These are phyloP conservation scores for Pseudofabraea citricarpa DNA, from an alignment of 2,329 filamentous ascomycete species.

Conservation along the genomic window DNA sequence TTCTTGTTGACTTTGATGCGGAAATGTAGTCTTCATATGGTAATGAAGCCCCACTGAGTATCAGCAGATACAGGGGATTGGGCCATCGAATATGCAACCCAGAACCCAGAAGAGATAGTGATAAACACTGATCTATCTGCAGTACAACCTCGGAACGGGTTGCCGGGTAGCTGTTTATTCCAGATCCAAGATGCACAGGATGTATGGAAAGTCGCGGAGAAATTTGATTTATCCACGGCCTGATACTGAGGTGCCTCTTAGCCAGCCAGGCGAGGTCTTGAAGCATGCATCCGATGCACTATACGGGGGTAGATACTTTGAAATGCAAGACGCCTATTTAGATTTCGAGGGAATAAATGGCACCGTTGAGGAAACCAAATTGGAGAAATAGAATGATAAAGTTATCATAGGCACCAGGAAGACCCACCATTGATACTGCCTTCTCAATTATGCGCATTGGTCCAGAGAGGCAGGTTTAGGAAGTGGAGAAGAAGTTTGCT, in stretches of 20 bases:
- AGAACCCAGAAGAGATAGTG: background rate
- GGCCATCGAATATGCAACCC: background rate
- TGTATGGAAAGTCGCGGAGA: conserved; percentile 38
- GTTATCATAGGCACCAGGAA: background rate
- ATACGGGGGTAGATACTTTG: background rate
- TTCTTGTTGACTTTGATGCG: too few relatives aligned
- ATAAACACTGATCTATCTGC: conserved; percentile 22
- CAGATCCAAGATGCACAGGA: conserved; percentile 45
- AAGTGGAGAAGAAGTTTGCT: background rate
- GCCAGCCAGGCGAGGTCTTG: conserved; percentile 2
- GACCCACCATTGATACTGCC: background rate
- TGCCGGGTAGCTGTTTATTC: conserved; percentile 51
- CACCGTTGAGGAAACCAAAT: background rate
- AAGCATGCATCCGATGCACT: conserved; percentile 2
- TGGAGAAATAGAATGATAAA: background rate
- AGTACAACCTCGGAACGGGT: conserved; percentile 35
- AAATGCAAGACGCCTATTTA: background rate
- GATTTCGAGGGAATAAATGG: background rate
- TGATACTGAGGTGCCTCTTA: conserved; percentile 25
- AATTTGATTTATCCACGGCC: conserved; percentile 46
- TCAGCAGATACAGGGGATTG: background rate
- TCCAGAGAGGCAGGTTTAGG: background rate
- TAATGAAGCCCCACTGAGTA: too few relatives aligned
- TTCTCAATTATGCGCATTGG: background rate
- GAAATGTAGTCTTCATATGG: too few relatives aligned